These are phyloP conservation scores for Fusarium zealandicum DNA, from an alignment of 2,329 filamentous ascomycete genomes.

Conservation along the genomic window DNA sequence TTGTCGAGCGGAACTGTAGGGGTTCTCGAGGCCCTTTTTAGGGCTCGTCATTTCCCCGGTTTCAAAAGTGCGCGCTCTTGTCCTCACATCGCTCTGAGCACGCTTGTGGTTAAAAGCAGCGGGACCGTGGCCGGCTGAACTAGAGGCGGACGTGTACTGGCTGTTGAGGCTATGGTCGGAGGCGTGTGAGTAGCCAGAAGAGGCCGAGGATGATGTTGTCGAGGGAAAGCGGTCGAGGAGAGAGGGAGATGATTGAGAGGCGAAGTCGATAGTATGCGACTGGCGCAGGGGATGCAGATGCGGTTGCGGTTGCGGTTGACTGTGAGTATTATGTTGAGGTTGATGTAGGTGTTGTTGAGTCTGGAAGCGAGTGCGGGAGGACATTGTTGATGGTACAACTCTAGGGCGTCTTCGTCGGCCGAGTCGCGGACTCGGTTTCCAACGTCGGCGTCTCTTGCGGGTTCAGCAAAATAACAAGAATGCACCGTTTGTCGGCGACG, in stretches of 20 bases:
- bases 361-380: slow-evolving; percentile 58
- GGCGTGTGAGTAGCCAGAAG: slow-evolving; percentile 69
- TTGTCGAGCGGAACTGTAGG: slow-evolving; percentile 76
- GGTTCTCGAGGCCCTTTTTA: slow-evolving; percentile 62
- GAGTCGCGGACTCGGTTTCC: slow-evolving; percentile 28
- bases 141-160: slow-evolving; percentile 75
- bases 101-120: slow-evolving; percentile 68
- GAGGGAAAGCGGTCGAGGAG: slow-evolving; percentile 68
- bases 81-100: slow-evolving; percentile 74
- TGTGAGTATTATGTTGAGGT: slow-evolving; percentile 26
- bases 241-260: slow-evolving; percentile 47
- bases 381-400: slow-evolving; percentile 52
- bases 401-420: slow-evolving; percentile 31
- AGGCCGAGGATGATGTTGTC: slow-evolving; percentile 74
- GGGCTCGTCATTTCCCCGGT: slow-evolving; percentile 52
- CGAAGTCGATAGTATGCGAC: slow-evolving; percentile 58
- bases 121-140: slow-evolving; percentile 54
- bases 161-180: slow-evolving; percentile 66
- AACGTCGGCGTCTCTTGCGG: slow-evolving; percentile 18
- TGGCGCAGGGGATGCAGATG: slow-evolving; percentile 55
- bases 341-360: slow-evolving; percentile 33
- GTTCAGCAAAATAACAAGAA: slow-evolving; percentile 30
- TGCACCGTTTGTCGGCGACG: slow-evolving; percentile 33
- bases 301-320: slow-evolving; percentile 24
- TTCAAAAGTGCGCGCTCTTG: slow-evolving; percentile 59